These are phyloP conservation scores for Crucihimalaya himalaica DNA, from an alignment of 345 rosid species.

Conservation along the genomic window DNA sequence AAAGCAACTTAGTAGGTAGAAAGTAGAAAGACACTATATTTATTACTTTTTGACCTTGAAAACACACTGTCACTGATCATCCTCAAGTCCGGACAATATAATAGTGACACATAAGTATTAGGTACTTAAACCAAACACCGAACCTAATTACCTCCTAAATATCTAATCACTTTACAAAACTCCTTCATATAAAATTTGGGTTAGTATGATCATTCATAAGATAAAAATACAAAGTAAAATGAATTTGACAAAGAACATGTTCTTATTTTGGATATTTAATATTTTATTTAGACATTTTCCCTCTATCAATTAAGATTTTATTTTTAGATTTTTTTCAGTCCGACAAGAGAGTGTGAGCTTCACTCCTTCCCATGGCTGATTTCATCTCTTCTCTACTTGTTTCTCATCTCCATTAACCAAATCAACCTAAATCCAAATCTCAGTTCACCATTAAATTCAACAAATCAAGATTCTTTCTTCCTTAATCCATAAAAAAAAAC, in stretches of 20 bases:
- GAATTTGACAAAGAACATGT: background rate
- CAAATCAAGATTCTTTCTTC: background rate
- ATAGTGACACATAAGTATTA: background rate
- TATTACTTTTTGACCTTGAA: background rate
- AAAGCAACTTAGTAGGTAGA: background rate
- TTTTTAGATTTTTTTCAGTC: slow-evolving; percentile 14
- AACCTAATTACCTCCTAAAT: background rate
- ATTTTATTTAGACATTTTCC: background rate
- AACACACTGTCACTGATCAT: background rate
- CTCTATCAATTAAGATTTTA: background rate
- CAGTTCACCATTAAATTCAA: slow-evolving; percentile 6
- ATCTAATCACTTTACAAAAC: slow-evolving; percentile 10
- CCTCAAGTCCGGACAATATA: slow-evolving; percentile 3
- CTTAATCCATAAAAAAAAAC: background rate
- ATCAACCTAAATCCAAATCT: slow-evolving; percentile 22
- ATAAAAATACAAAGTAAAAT: background rate
- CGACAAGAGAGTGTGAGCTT: slow-evolving; percentile 42
- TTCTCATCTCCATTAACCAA: slow-evolving; percentile 29
- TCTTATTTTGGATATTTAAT: background rate
- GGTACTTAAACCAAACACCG: slow-evolving; percentile 2
- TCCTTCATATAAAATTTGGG: background rate
- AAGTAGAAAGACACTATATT: background rate
- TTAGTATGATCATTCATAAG: background rate
- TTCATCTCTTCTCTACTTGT: slow-evolving; percentile 10
- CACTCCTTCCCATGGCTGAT: slow-evolving; percentile 42